Evolutionary conservation across 768 basidiomycete species (phyloP).

Genomic region (Pleurotus giganteus): DNA sequence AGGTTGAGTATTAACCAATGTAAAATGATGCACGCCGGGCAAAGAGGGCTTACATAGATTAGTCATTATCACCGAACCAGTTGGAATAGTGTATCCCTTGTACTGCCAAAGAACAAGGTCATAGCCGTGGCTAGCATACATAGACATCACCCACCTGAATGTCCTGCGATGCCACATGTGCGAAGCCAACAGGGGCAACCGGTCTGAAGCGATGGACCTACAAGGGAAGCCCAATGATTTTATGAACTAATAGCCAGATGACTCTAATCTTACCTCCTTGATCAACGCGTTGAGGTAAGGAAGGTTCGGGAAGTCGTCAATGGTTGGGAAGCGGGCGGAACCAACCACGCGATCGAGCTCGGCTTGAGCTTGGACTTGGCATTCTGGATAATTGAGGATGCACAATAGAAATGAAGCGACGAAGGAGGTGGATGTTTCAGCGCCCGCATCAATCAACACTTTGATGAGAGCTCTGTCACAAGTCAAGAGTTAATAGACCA

Average conservation of each 20-base stretch:
- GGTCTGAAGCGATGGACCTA: slow-evolving; percentile 5
- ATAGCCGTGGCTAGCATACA: neutral
- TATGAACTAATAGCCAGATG: neutral
- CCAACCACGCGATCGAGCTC: slow-evolving; percentile 1
- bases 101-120: neutral
- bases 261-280: neutral
- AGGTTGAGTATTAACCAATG: no score
- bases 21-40: neutral
- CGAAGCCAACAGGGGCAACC: neutral
- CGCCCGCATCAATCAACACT: neutral
- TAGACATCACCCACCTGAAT: neutral
- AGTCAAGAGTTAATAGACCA: neutral
- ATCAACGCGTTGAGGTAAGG: slow-evolving; percentile 1
- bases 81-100: neutral
- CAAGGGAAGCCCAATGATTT: neutral
- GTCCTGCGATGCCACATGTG: neutral
- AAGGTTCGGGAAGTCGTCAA: neutral
- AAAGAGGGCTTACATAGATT: neutral
- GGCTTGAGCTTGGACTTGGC: neutral
- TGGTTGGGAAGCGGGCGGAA: neutral
- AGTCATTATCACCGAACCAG: neutral
- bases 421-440: neutral
- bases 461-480: neutral
- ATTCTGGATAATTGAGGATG: neutral
- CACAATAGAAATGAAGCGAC: neutral